phyloP scores from a whole-genome alignment of 495 filamentous ascomycete species.

The Penicillium macrosclerotiorum region DNA sequence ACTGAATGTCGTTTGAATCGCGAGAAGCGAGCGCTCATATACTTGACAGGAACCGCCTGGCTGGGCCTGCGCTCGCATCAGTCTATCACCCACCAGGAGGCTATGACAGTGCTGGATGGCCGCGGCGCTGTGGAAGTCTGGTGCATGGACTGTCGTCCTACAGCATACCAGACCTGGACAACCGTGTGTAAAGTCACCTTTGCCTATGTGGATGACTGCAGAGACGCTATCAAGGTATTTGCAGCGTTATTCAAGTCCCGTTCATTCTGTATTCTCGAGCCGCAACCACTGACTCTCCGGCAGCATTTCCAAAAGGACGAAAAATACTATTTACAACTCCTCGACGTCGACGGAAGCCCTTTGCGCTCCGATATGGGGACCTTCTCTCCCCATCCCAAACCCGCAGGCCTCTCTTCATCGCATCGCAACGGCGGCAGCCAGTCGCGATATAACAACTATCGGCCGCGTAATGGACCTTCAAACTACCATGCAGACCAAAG shows the following conservation, averaged over 20 bases:
- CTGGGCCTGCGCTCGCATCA: slow-evolving; percentile 15
- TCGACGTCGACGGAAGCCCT: slow-evolving; percentile 4
- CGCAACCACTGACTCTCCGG: background rate
- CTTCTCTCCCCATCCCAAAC: background rate
- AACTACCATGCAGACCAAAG: background rate
- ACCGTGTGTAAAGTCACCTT: slow-evolving; percentile 17
- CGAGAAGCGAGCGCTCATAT: too few species aligned
- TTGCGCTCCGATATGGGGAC: background rate
- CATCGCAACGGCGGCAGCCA: background rate
- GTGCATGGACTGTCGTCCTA: slow-evolving; percentile 1
- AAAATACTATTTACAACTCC: slow-evolving; percentile 8
- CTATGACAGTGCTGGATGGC: background rate
- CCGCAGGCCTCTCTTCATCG: background rate
- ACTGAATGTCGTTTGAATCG: background rate
- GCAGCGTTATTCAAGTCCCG: background rate
- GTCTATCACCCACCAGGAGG: slow-evolving; percentile 6
- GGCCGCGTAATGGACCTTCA: background rate
- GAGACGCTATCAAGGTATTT: slow-evolving; percentile 21
- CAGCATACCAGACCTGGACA: background rate
- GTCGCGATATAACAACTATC: background rate
- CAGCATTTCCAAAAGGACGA: slow-evolving; percentile 16
- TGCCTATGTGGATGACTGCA: slow-evolving; percentile 21
- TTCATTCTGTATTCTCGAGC: background rate
- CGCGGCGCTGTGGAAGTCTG: slow-evolving; percentile 12
- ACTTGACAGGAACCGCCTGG: slow-evolving; percentile 14